phyloP scores from a whole-genome alignment of 2,329 filamentous ascomycete genomes.

The Fusarium setosum region DNA sequence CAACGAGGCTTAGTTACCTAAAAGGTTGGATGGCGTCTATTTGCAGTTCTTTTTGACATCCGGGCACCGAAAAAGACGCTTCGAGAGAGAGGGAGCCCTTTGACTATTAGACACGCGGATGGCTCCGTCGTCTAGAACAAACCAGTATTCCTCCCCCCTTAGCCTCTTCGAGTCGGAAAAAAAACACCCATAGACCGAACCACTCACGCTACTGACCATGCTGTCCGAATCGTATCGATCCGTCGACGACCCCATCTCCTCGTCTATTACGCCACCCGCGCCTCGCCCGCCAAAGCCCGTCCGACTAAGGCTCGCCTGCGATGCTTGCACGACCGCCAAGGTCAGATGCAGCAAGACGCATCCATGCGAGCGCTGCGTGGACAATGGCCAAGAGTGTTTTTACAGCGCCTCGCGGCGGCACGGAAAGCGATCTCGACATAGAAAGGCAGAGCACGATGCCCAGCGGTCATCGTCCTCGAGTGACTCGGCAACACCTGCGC shows the following conservation, averaged over 20 bases:
- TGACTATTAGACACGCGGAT: slow-evolving; percentile 13
- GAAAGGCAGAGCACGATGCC: slow-evolving; percentile 8
- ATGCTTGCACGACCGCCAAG: slow-evolving; percentile 33
- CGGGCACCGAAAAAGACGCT: too few species aligned
- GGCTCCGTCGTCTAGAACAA: neutral
- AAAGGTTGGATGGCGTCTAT: slow-evolving; percentile 1
- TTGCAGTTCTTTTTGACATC: slow-evolving; percentile 4
- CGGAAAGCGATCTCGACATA: slow-evolving; percentile 22
- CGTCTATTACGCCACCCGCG: neutral
- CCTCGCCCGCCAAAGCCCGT: slow-evolving; percentile 19
- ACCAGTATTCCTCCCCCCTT: neutral
- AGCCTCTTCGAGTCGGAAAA: neutral
- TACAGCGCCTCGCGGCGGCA: slow-evolving; percentile 23
- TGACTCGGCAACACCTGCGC: neutral
- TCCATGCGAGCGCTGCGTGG: slow-evolving; percentile 29
- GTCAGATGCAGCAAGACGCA: slow-evolving; percentile 32
- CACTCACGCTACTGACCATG: neutral
- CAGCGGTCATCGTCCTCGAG: slow-evolving; percentile 9
- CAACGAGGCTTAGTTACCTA: slow-evolving; percentile 18
- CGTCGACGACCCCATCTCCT: neutral
- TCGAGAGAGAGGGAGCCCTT: too few species aligned
- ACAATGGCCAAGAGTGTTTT: slow-evolving; percentile 23
- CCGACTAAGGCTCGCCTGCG: slow-evolving; percentile 27
- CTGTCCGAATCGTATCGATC: slow-evolving; percentile 7
- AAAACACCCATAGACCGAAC: neutral